Evolutionary conservation across 2,329 filamentous ascomycete species (phyloP).

Genomic region (Dryadomyces quercus-mongolicae): DNA sequence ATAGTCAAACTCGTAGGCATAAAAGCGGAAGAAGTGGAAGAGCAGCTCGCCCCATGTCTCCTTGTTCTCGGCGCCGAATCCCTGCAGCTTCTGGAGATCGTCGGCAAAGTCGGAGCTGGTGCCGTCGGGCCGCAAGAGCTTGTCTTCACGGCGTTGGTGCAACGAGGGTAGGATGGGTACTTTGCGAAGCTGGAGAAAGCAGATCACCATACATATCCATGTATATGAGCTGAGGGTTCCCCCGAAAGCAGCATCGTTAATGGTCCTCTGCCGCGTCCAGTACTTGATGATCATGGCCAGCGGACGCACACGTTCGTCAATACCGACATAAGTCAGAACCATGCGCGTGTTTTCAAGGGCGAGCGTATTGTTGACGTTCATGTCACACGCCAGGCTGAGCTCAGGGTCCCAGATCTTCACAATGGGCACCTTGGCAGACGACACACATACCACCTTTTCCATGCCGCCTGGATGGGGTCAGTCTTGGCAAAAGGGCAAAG

Average conservation of each 20-base stretch:
- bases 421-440: constrained; percentile 91
- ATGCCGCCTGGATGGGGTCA: constrained; percentile 56
- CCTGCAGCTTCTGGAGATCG: constrained; percentile 61
- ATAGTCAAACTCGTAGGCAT: constrained; percentile 87
- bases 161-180: constrained; percentile 77
- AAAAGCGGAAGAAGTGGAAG: constrained; percentile 92
- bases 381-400: constrained; percentile 77
- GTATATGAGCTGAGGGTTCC: constrained; percentile 96
- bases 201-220: constrained; percentile 98
- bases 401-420: constrained; percentile 99
- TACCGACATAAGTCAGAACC: constrained; percentile 93
- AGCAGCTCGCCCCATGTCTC: constrained; percentile 76
- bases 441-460: constrained; percentile 91
- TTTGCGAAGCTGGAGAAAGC: constrained; percentile 79
- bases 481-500: neutral
- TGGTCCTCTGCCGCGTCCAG: constrained; percentile 84
- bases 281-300: constrained; percentile 96
- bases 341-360: constrained; percentile 94
- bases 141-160: constrained; percentile 59
- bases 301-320: constrained; percentile 80
- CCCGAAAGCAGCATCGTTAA: constrained; percentile 92
- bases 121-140: constrained; percentile 49
- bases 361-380: constrained; percentile 97
- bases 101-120: constrained; percentile 72
- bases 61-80: constrained; percentile 68